Evolutionary conservation across 306 rosid species (phyloP).

Genomic region (Rubus parviflorus): DNA sequence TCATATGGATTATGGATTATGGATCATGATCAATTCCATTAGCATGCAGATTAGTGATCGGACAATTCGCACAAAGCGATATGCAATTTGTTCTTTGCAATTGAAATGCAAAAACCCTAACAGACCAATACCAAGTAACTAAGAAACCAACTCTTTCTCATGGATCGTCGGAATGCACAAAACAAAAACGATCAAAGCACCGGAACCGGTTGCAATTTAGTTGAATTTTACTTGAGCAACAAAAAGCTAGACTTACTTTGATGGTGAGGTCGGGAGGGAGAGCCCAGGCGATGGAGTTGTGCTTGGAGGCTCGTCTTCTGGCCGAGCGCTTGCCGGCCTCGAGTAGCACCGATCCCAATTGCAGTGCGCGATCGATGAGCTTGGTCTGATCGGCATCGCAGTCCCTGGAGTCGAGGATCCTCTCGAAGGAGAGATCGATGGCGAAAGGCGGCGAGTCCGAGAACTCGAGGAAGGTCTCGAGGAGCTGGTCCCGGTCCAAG

Average conservation of each 20-base stretch:
- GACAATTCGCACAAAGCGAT: neutral
- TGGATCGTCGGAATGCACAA: neutral
- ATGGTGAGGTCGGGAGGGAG: conserved; percentile 95
- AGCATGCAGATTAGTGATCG: too few species aligned
- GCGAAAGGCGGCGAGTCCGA: conserved; percentile 52
- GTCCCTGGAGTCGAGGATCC: conserved; percentile 62
- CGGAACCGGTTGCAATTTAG: neutral
- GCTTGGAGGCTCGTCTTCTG: conserved; percentile 73
- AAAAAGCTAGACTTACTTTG: conserved; percentile 41
- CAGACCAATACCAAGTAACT: neutral
- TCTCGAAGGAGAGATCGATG: conserved; percentile 75
- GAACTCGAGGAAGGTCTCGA: conserved; percentile 55
- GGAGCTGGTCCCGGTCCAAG: conserved; percentile 40
- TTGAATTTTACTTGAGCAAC: neutral
- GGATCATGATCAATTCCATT: neutral
- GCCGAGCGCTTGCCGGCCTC: conserved; percentile 78
- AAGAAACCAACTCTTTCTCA: neutral
- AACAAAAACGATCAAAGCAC: neutral
- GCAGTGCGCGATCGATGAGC: conserved; percentile 84
- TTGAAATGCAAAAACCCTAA: neutral
- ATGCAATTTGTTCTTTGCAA: neutral
- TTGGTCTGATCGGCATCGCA: conserved; percentile 58
- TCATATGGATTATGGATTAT: too few species aligned
- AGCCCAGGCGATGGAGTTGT: conserved; percentile 77
- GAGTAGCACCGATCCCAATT: conserved; percentile 70